Base-by-base conservation (phyloP, 768 basidiomycete genomes). In the Tulasnella sp. region DNA sequence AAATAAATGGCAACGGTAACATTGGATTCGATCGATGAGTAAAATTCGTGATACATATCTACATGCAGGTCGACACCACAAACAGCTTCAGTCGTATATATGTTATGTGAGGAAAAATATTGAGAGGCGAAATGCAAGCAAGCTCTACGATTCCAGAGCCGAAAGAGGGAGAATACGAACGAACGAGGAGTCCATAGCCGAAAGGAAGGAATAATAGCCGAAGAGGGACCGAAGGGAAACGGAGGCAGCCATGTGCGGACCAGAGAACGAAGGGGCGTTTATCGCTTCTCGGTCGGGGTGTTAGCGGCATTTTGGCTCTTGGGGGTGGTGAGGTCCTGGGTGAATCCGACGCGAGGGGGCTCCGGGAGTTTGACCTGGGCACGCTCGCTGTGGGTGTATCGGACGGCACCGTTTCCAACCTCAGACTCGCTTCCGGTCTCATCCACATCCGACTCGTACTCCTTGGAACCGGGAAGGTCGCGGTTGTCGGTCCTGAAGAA, bases 361-460 rank as follows among this genome's bases (percentile, higher is more conserved):
- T 70, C 44, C 1, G 69, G 52, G 14, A 70, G 69, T 32, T 26
- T 70, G 44, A 62, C 47, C 35, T 70, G 69, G 26, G 69, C 42
- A 32, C 47, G 41, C 19, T 70, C 69, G 34, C 42, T 47, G 40
- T 32, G 69, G 44, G 69, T 70, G 69, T 47, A 70, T 14, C 42
- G 41, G 40, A 70, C 69, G 16, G 69, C 40, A 36, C 69, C 67
- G 22, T 17, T 26, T n/a, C 41, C 47, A 7, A 22, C 42, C 29
- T 62, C 52, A 9, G 67, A 41, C 44, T 70, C 69, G 42, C 42
- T 47, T 19, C 67, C 67, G 16, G 35, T 41, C 67, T 67, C 67
- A 67, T 67, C 67, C 17, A 39, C 36, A 19, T 70, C 69, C 34
- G 34, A 70, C 5, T 70, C 69, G 42, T 52, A 44, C 32, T 70